Base-by-base conservation (phyloP, 2,329 filamentous ascomycete species). In the Botrytis elliptica region DNA sequence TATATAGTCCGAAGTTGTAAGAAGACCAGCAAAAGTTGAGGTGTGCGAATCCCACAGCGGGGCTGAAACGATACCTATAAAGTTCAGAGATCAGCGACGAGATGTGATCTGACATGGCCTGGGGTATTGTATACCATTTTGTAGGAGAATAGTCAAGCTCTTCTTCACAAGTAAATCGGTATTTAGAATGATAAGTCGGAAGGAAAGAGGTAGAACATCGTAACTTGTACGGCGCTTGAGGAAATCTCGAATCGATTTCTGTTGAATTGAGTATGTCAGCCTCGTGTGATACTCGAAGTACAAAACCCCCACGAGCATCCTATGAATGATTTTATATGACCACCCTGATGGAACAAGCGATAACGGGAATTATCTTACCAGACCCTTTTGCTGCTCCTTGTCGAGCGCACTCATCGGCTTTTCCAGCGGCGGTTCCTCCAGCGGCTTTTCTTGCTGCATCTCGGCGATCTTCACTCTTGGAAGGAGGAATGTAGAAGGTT, bases 1-100 rank as follows among this genome's bases (percentile, higher is more conserved):
- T 84, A 99, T 97, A 83, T 96, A 99, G 84, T 99, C 96, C 75
- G 94, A 97, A 76, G 94, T 96, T 42, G 96, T 99, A 77, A 99
- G 87, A 67, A 99, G 89, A 57, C 96, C 96, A 59, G 95, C 96
- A 83, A 98, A 99, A 52, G 92, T 94, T 40, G 95, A 97, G 6
- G 91, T 93, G 77, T 93, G 92, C 40, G 95, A 98, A 83, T 99
- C 95, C 96, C 96, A 99, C 77, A 99, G 86, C 69, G 96, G 96
- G 70, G 96, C 96, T 44, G 96, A 99, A 73, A 99, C 96, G 82
- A 99, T 99, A 81, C 93, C 95, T 98, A 76, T 38, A 42, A 29
- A 40, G 44, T 60, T 52, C 57, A 16, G n/a, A 40, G 66, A 38
- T 74, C 49, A 74, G 72, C 40, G 63, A 55, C 42, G 42, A n/a